Evolutionary conservation across 768 basidiomycete species (phyloP).

Genomic region (Lactifluus echinatus): DNA sequence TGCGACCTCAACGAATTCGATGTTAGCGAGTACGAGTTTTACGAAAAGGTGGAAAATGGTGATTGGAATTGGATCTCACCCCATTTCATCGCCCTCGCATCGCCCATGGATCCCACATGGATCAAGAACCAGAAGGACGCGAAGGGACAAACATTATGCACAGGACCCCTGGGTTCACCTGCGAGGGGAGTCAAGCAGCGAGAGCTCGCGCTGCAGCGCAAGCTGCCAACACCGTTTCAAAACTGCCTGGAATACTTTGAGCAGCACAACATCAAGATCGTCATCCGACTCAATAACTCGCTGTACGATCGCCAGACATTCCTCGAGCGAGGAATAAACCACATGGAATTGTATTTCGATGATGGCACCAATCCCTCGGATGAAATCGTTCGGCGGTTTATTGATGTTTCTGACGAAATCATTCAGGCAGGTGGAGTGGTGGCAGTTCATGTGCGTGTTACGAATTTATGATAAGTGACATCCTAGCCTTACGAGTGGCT

Average conservation of each 20-base stretch:
- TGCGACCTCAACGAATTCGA: conserved; percentile 94
- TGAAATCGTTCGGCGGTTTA: conserved; percentile 88
- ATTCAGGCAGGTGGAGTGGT: conserved; percentile 75
- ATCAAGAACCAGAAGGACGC: conserved; percentile 65
- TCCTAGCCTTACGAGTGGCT: conserved; percentile 18
- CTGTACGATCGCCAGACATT: conserved; percentile 82
- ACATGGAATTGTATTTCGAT: conserved; percentile 92
- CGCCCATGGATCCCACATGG: conserved; percentile 76
- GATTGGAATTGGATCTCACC: conserved; percentile 96
- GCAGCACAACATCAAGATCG: conserved; percentile 76
- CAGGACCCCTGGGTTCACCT: conserved; percentile 22
- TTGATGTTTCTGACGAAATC: conserved; percentile 72
- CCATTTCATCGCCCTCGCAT: conserved; percentile 89
- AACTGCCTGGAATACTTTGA: conserved; percentile 94
- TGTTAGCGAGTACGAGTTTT: conserved; percentile 86
- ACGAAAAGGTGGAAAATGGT: conserved; percentile 92
- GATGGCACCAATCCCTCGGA: conserved; percentile 97
- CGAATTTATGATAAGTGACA: conserved; percentile 1
- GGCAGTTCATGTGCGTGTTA: conserved; percentile 69
- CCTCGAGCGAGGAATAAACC: conserved; percentile 75
- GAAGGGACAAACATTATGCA: conserved; percentile 51
- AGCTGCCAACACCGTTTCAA: conserved; percentile 69
- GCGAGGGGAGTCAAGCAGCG: conserved; percentile 29
- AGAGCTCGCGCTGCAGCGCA: conserved; percentile 56
- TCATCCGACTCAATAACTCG: conserved; percentile 89